Evolutionary conservation across 805 yeast genomes (phyloP).

Genomic region (Danielozyma ontarioensis): DNA sequence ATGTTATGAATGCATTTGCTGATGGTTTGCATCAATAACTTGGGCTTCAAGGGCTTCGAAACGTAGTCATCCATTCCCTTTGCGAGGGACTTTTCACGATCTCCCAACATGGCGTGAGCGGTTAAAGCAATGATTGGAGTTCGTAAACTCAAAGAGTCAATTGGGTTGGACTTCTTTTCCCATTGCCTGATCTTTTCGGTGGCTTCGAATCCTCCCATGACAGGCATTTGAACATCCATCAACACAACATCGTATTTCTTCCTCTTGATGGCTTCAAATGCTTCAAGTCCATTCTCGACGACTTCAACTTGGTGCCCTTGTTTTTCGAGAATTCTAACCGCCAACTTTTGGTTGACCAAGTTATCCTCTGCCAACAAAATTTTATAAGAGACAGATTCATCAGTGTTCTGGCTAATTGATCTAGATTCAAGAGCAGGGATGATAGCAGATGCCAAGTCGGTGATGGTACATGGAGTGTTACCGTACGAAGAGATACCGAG

Average conservation of each 20-base stretch:
- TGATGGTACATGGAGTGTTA: slow-evolving; percentile 78
- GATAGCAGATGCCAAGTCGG: slow-evolving; percentile 76
- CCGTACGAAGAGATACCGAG: slow-evolving; percentile 86
- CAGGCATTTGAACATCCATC: slow-evolving; percentile 96
- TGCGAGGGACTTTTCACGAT: slow-evolving; percentile 77
- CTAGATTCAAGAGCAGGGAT: slow-evolving; percentile 83
- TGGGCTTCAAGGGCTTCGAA: slow-evolving; percentile 83
- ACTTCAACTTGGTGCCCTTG: slow-evolving; percentile 82
- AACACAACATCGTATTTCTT: slow-evolving; percentile 72
- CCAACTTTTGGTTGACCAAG: slow-evolving; percentile 80
- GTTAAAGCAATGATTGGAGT: slow-evolving; percentile 88
- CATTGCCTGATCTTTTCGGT: slow-evolving; percentile 81
- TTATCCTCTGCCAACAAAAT: slow-evolving; percentile 84
- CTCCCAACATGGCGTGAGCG: slow-evolving; percentile 94
- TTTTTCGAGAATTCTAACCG: slow-evolving; percentile 78
- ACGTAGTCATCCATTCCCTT: slow-evolving; percentile 92
- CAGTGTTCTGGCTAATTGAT: slow-evolving; percentile 73
- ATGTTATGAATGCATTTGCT: slow-evolving; percentile 75
- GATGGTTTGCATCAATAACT: slow-evolving; percentile 76
- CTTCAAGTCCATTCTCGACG: slow-evolving; percentile 82
- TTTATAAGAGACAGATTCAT: slow-evolving; percentile 69
- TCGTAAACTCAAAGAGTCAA: slow-evolving; percentile 62
- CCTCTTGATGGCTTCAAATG: slow-evolving; percentile 67
- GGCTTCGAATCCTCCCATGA: slow-evolving; percentile 93
- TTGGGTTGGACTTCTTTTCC: slow-evolving; percentile 76